These are phyloP conservation scores for Trichoderma hamatum DNA, from an alignment of 2,329 filamentous ascomycete genomes.

Conservation along the genomic window DNA sequence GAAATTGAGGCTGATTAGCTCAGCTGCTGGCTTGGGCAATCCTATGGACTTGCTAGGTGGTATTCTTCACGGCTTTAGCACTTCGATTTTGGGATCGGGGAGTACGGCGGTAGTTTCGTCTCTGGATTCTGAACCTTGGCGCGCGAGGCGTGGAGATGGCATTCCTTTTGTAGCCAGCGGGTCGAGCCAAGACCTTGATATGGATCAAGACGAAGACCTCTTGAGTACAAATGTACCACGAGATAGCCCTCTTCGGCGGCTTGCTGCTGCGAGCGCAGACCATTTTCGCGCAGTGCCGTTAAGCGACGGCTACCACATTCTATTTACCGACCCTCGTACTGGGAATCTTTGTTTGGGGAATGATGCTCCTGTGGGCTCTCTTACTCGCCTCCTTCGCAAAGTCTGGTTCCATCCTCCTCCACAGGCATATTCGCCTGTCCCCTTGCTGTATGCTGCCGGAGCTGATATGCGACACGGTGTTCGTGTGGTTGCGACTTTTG, in stretches of 20 bases:
- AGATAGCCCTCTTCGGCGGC: slow-evolving; percentile 31
- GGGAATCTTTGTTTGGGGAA: slow-evolving; percentile 62
- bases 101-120: slow-evolving; percentile 31
- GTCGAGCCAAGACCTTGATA: neutral
- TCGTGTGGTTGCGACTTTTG: slow-evolving; percentile 61
- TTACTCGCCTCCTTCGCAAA: slow-evolving; percentile 58
- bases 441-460: slow-evolving; percentile 58
- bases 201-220: slow-evolving; percentile 24
- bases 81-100: slow-evolving; percentile 31
- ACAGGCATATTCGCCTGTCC: slow-evolving; percentile 40
- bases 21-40: slow-evolving; percentile 48
- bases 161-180: slow-evolving; percentile 11
- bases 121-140: slow-evolving; percentile 27
- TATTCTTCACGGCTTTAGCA: slow-evolving; percentile 33
- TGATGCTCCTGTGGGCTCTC: slow-evolving; percentile 58
- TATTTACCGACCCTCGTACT: slow-evolving; percentile 64
- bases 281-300: slow-evolving; percentile 67
- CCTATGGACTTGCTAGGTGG: slow-evolving; percentile 31
- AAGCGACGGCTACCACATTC: slow-evolving; percentile 65
- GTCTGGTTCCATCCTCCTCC: slow-evolving; percentile 52
- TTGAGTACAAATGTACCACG: slow-evolving; percentile 28
- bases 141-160: neutral
- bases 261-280: slow-evolving; percentile 53
- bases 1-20: slow-evolving; percentile 65
- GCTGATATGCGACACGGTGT: slow-evolving; percentile 61